Evolutionary conservation across 129 eudicot genomes (phyloP).

Genomic region (Centella asiatica): DNA sequence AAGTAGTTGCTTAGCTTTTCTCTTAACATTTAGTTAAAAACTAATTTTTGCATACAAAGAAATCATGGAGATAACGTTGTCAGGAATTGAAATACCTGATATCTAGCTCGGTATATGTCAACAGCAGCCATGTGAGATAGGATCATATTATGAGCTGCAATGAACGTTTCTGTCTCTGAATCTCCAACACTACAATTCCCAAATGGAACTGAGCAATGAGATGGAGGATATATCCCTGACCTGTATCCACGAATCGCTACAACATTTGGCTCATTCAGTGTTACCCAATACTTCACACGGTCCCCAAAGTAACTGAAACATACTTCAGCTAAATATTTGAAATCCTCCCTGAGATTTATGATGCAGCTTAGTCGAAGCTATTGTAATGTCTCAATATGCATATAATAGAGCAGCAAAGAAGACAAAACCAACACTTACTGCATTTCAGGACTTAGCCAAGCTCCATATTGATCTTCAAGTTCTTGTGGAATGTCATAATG

Average conservation of each 20-base stretch:
- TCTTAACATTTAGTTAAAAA: not conserved
- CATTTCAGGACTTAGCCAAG: constrained; percentile 69
- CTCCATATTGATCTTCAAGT: constrained; percentile 56
- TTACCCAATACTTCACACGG: constrained; percentile 77
- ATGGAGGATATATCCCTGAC: constrained; percentile 48
- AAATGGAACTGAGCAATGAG: constrained; percentile 70
- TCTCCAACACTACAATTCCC: constrained; percentile 64
- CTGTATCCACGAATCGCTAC: constrained; percentile 27
- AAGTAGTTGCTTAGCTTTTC: not conserved
- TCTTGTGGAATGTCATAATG: constrained; percentile 75
- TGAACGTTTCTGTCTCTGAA: constrained; percentile 73
- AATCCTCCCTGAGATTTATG: constrained; percentile 62
- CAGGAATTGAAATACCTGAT: no score
- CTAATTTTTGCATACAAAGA: not conserved
- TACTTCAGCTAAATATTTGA: constrained; percentile 52
- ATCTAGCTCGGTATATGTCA: constrained; percentile 42
- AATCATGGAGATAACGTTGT: no score
- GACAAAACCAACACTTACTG: no score
- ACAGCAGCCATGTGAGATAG: constrained; percentile 72
- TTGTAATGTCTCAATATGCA: not conserved
- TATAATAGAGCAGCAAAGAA: no score
- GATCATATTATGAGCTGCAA: constrained; percentile 58
- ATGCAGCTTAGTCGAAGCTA: not conserved
- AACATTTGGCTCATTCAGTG: constrained; percentile 77
- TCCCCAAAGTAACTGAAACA: constrained; percentile 75